Conservation (phyloP, 2,329 filamentous ascomycete genomes). For the Trichothecium sympodiale region DNA sequence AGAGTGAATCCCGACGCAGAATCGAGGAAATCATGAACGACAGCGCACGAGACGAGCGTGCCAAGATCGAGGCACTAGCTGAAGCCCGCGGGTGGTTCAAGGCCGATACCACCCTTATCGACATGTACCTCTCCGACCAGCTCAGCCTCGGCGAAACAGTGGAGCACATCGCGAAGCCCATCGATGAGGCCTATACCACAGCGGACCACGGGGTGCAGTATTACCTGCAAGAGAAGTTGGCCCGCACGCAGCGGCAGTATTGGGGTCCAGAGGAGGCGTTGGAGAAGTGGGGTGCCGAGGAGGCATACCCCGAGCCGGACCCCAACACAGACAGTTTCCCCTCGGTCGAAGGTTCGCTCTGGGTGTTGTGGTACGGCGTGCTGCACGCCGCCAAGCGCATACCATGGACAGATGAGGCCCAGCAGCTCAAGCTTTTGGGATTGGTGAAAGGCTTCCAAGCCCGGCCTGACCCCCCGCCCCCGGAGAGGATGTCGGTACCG, state of each 20-base stretch:
- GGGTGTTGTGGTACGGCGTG: conserved; percentile 1
- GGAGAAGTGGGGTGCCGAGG: conserved; percentile 1
- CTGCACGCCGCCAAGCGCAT: conserved; percentile 1
- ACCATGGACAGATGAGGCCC: neutral
- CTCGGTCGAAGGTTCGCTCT: neutral
- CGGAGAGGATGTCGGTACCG: conserved; percentile 1
- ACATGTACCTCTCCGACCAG: conserved; percentile 1
- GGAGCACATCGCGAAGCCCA: neutral
- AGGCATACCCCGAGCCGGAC: conserved; percentile 1
- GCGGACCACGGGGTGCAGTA: neutral
- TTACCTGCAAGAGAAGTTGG: neutral
- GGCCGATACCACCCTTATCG: conserved; percentile 1
- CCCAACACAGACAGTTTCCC: neutral
- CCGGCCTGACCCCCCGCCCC: conserved; percentile 2
- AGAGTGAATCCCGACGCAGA: too few species aligned
- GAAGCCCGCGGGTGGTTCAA: conserved; percentile 1
- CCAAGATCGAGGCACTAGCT: conserved; percentile 2
- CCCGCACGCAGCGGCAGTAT: conserved; percentile 1
- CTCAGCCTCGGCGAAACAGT: neutral
- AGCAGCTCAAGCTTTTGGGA: conserved; percentile 2
- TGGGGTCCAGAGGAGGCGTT: neutral
- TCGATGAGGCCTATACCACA: conserved; percentile 2
- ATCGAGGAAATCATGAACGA: conserved; percentile 1
- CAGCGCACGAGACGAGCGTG: neutral
- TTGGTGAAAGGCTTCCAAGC: conserved; percentile 2